Base-by-base conservation (phyloP, 305 asterid species). In the Fraxinus xanthoxyloides region DNA sequence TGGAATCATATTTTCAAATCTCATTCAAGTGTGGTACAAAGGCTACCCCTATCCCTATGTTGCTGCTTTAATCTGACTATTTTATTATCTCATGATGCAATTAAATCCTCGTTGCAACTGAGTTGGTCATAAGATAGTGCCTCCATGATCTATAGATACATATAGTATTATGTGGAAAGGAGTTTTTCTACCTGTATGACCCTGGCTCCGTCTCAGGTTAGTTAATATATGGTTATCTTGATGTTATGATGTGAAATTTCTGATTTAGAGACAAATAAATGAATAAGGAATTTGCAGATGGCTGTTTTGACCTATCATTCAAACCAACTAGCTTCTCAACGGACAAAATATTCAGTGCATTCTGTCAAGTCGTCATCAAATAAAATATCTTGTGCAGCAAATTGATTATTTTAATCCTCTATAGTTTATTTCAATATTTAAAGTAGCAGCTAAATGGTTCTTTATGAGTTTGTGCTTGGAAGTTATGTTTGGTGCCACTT, bases 11-110 rank as follows among this genome's bases (percentile, higher is more conserved):
- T 54, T 82, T 36, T 9, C 74, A 56, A 38, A 36, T 87, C 40
- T 82, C 46, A n/a, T 87, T 77, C 69, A 56, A 32, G 30, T 38
- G 75, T 87, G 70, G 85, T 38, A 82, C 56, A 75, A 32, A 63
- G 26, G 34, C 7, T 34, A 56, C 34, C 38, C 43, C 4, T 72
- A 75, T 32, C 78, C 43, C n/a, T 80, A 17, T 56, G 17, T 75
- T 51, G 23, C 30, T 19, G 61, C 76, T 83, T 56, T 48, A 75
- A 46, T 48, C 69, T 77, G 81, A 40, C 76, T 73, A 59, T 15
- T 51, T 79, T 77, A 75, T 46, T 77, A 32, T 80, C 40, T 21
- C 85, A 61, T 13, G 21, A 76, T 28, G 32, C 36, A 28, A 19
- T 72, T 65, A 78, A 75, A 67, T 30, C 43, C 73, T 35, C 32